Conservation (phyloP, 257 asterid species). For the Henckelia pumila region DNA sequence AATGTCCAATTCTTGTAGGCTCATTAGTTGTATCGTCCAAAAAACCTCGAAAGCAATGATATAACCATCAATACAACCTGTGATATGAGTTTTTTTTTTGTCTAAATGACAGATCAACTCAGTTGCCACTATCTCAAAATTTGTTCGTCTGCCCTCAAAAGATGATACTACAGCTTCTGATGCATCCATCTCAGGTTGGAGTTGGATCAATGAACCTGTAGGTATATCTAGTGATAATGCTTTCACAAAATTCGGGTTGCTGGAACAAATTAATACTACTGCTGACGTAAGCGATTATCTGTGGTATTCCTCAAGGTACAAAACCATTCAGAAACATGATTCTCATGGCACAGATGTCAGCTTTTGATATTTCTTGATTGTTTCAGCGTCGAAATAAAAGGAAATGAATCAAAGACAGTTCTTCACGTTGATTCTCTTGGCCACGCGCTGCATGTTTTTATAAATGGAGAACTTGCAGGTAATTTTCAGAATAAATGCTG, state of each 20-base stretch:
- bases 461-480: conserved; percentile 84
- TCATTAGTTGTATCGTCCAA: neutral
- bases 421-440: conserved; percentile 79
- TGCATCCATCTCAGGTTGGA: conserved; percentile 56
- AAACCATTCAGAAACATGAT: neutral
- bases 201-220: conserved; percentile 75
- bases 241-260: conserved; percentile 48
- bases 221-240: conserved; percentile 73
- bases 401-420: conserved; percentile 57
- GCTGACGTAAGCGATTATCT: conserved; percentile 78
- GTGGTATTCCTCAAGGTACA: conserved; percentile 83
- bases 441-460: conserved; percentile 60
- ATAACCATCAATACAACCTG: conserved; percentile 11
- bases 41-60: neutral
- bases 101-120: conserved; percentile 66
- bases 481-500: conserved; percentile 15
- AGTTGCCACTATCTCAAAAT: conserved; percentile 44
- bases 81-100: conserved; percentile 11
- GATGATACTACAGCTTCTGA: conserved; percentile 38
- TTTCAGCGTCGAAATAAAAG: conserved; percentile 52
- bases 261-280: conserved; percentile 84
- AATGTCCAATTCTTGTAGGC: neutral
- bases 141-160: conserved; percentile 45
- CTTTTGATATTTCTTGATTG: conserved; percentile 15
- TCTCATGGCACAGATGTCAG: neutral